These are phyloP conservation scores for Metschnikowia borealis DNA, from an alignment of 805 yeast genomes.

Conservation along the genomic window DNA sequence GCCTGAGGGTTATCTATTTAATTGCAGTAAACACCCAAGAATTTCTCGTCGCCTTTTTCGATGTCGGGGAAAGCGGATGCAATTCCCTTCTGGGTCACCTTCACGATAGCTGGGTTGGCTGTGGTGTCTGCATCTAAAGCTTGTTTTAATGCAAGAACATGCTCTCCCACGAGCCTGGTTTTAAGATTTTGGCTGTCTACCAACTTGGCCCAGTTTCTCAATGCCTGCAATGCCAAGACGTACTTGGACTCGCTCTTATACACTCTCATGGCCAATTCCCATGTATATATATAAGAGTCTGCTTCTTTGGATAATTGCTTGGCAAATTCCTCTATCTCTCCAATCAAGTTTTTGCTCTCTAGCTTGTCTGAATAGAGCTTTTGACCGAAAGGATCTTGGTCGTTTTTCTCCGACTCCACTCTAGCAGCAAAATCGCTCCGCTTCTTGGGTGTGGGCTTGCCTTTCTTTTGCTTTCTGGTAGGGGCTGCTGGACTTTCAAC, in stretches of 20 bases:
- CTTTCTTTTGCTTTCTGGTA: slow-evolving; percentile 55
- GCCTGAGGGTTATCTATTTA: neutral
- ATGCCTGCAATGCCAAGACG: slow-evolving; percentile 43
- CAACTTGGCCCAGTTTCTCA: slow-evolving; percentile 40
- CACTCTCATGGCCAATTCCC: slow-evolving; percentile 43
- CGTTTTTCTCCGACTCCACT: slow-evolving; percentile 44
- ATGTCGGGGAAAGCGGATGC: slow-evolving; percentile 33
- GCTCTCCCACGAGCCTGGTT: slow-evolving; percentile 22
- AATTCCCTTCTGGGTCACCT: slow-evolving; percentile 38
- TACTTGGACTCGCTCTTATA: slow-evolving; percentile 42
- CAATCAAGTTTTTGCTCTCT: slow-evolving; percentile 34
- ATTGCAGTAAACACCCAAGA: slow-evolving; percentile 14
- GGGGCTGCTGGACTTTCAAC: slow-evolving; percentile 16
- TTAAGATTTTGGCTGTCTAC: slow-evolving; percentile 24
- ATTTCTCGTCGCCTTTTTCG: slow-evolving; percentile 17
- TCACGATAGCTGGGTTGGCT: slow-evolving; percentile 44
- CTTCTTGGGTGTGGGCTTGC: slow-evolving; percentile 48
- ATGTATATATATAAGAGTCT: slow-evolving; percentile 31
- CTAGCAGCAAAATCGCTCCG: slow-evolving; percentile 49
- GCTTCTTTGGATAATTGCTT: slow-evolving; percentile 43
- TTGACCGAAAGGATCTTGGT: slow-evolving; percentile 59
- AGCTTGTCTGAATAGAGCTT: slow-evolving; percentile 29
- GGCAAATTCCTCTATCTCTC: slow-evolving; percentile 38
- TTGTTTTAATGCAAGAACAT: slow-evolving; percentile 30
- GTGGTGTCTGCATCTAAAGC: slow-evolving; percentile 30